Evolutionary conservation across 441 rosid genomes (phyloP), one percentile per base, ranked within the genome.

Genomic region (Adansonia gregorii): DNA sequence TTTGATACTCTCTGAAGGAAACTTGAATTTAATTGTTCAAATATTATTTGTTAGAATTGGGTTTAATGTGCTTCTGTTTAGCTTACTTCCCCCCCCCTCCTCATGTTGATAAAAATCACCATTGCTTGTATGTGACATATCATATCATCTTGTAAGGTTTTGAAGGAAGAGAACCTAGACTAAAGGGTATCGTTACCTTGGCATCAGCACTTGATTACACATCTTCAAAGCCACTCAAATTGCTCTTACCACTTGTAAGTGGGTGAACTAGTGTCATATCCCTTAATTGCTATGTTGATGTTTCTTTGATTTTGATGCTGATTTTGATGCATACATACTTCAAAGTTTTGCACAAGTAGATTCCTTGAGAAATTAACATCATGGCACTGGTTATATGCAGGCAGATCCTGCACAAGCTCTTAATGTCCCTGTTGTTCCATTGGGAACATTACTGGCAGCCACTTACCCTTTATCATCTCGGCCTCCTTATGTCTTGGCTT

Each of bases 341-440:
- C 35, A 66, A 70, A 65, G 63, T 19, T 63, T 43, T 24, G 12
- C 61, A 31, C 2, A 63, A 63, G 46, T 77, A 66, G 15, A 70
- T 39, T 54, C 63, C 49, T 56, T 67, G 35, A 73, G 60, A 76
- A 79, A 81, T 69, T 79, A 82, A 82, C 67, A 45, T 41, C 24
- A 31, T 15, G 60, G 74, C 52, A 35, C 63, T 81, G 86, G 74
- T 56, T 68, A 11, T 46, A 11, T 81, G 52, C 89, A 95, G 99
- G 98, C 97, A 8, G 94, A 95, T 88, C 98, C 99, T 81, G 98
- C 98, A 12, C 94, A 94, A 85, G 98, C 95, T 73, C 86, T 95
- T 67, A 95, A 85, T 81, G 98, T 95, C 58, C 97, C 99, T 78
- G 98, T 87, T 80, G 98, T 95, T 82, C 99, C 99, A 39, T 85